Evolutionary conservation across 2,329 filamentous ascomycete genomes (phyloP), one percentile per base, ranked within the genome.

Genomic region (Talaromyces amestolkiae): DNA sequence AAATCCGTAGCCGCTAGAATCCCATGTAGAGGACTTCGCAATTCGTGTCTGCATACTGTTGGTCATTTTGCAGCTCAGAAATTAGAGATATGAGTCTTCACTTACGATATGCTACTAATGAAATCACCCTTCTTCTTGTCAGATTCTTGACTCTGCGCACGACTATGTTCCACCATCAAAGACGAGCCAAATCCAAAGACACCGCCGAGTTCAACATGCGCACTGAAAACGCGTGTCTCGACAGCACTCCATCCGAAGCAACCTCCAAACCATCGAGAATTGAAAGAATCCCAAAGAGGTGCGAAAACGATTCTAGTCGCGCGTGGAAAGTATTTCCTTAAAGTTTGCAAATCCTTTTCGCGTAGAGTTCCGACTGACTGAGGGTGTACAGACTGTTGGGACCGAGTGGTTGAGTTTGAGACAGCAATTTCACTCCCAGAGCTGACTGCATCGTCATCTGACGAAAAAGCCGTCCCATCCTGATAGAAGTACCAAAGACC

Each of bases 121-220:
- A 84, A 84, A 3, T 82, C 81, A 2, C 76, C 76, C 67, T 84
- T 84, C 39, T 79, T 76, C 51, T 76, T 75, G 59, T 82, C 79
- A 9, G 67, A 41, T 62, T 68, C 65, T 31, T 62, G 67, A 45
- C 67, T 68, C 58, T 64, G 47, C 2, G 65, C 49, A 3, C 67
- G 67, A 47, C 65, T 68, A 31, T 67, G 64, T 66, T 82, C 77
- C 4, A 75, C 77, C 70, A 78, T 78, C 37, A 81, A 73, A 19
- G 76, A 79, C 67, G 79, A 77, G 53, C 77, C 78, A 67, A 82
- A 81, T 4, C 78, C 77, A 35, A 76, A 71, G 45, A 76, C 76
- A 65, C 74, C 74, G 5, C 76, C 76, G 45, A 82, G 76, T n/a
- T 81, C 75, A 4, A 77, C 75, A 7, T 80, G 73, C 7, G 78